phyloP scores from a whole-genome alignment of 306 rosid genomes.

The Fragaria vesca region DNA sequence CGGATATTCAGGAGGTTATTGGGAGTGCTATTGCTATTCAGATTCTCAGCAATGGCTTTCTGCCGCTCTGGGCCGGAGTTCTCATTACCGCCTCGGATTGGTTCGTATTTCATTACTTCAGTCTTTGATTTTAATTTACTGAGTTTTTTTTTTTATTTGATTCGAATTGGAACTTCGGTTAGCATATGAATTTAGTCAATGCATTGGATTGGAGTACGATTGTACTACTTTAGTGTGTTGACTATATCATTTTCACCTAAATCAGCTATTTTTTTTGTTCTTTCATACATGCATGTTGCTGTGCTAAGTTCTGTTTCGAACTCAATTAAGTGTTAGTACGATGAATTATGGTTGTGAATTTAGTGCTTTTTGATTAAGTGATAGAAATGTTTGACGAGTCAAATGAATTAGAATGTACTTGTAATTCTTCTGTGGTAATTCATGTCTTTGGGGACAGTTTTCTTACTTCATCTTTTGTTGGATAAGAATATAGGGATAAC shows the following conservation, averaged over 20 bases:
- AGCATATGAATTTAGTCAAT: neutral
- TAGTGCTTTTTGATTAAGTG: no score
- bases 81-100: slow-evolving; percentile 85
- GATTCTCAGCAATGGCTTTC: slow-evolving; percentile 66
- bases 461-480: neutral
- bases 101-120: slow-evolving; percentile 28
- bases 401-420: neutral
- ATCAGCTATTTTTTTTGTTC: neutral
- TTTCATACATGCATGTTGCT: neutral
- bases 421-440: neutral
- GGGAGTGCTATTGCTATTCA: slow-evolving; percentile 92
- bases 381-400: neutral
- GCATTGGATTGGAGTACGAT: neutral
- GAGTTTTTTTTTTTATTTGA: neutral
- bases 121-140: neutral
- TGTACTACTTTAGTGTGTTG: slow-evolving; percentile 6
- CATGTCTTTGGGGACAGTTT: neutral
- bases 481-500: slow-evolving; percentile 4
- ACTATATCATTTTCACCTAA: neutral
- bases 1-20: slow-evolving; percentile 91
- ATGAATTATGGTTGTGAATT: neutral
- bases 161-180: neutral
- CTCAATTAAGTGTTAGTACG: neutral
- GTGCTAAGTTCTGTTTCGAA: neutral
- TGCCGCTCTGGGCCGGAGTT: slow-evolving; percentile 88